Percentiles rank a stretch among this genome's conserved stretches.
phyloP scores from a whole-genome alignment of 2,329 filamentous ascomycete genomes.

The Penicillium crustosum region DNA sequence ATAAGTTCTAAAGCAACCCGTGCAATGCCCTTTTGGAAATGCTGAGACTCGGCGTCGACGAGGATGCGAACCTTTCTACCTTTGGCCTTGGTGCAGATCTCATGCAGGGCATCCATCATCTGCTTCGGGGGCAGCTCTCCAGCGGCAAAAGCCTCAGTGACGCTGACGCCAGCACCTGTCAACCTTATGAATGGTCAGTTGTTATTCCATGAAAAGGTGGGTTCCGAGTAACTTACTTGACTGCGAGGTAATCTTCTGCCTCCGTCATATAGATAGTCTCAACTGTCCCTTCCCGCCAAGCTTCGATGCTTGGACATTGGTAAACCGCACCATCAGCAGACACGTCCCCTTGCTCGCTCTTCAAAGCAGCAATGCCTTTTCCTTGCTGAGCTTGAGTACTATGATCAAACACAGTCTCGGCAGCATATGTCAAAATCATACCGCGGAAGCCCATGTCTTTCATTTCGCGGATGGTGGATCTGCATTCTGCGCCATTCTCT shows the following conservation, averaged over 20 bases:
- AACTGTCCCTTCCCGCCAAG: conserved; percentile 73
- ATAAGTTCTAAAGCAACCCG: conserved; percentile 77
- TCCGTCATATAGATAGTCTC: conserved; percentile 60
- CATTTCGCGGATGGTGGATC: conserved; percentile 61
- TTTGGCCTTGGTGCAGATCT: conserved; percentile 60
- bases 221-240: conserved; percentile 49
- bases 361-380: conserved; percentile 18
- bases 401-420: conserved; percentile 67
- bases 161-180: conserved; percentile 73
- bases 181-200: conserved; percentile 46
- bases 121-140: conserved; percentile 62
- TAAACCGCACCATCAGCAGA: neutral
- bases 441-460: conserved; percentile 77
- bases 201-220: neutral
- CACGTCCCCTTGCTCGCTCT: conserved; percentile 13
- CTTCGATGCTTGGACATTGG: conserved; percentile 36
- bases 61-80: conserved; percentile 70
- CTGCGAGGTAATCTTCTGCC: conserved; percentile 61
- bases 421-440: conserved; percentile 80
- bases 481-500: conserved; percentile 68
- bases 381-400: conserved; percentile 26
- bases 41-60: conserved; percentile 82
- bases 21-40: conserved; percentile 76
- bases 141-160: conserved; percentile 66
- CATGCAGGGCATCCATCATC: conserved; percentile 68